Percentiles rank a stretch among this genome's conserved stretches.
Conservation (phyloP, 495 filamentous ascomycete genomes). For the Darksidea phi region DNA sequence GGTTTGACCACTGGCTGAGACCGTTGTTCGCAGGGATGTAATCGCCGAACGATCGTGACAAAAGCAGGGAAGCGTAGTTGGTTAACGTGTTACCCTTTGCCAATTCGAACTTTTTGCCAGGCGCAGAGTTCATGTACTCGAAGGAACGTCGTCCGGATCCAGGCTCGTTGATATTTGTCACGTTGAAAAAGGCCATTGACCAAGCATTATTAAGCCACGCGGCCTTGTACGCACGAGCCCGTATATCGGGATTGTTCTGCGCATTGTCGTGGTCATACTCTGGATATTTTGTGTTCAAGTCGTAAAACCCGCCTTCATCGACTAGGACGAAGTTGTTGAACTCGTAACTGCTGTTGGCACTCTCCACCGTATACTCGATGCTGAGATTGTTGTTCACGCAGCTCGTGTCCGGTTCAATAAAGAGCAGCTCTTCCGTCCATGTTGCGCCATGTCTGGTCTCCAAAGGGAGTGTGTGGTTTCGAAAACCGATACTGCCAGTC, state of each 20-base stretch:
- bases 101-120: slow-evolving; percentile 35
- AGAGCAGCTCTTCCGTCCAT: slow-evolving; percentile 51
- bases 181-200: slow-evolving; percentile 37
- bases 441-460: slow-evolving; percentile 32
- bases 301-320: slow-evolving; percentile 48
- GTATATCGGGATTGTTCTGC: slow-evolving; percentile 41
- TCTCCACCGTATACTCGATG: slow-evolving; percentile 39
- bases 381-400: slow-evolving; percentile 51
- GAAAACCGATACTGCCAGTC: slow-evolving; percentile 47
- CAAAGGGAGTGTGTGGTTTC: slow-evolving; percentile 49
- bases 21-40: no score
- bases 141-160: slow-evolving; percentile 29
- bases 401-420: slow-evolving; percentile 47
- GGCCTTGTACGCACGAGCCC: slow-evolving; percentile 45
- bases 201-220: slow-evolving; percentile 47
- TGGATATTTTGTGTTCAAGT: slow-evolving; percentile 39
- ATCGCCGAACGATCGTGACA: no score
- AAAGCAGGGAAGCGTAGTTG: no score
- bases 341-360: background rate
- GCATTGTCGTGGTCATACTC: slow-evolving; percentile 24
- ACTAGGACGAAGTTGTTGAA: slow-evolving; percentile 33
- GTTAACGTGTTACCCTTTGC: no score
- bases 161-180: slow-evolving; percentile 25
- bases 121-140: slow-evolving; percentile 42
- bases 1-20: no score